phyloP scores from a whole-genome alignment of 2,329 filamentous ascomycete genomes.

The Scortechinia acanthostroma region DNA sequence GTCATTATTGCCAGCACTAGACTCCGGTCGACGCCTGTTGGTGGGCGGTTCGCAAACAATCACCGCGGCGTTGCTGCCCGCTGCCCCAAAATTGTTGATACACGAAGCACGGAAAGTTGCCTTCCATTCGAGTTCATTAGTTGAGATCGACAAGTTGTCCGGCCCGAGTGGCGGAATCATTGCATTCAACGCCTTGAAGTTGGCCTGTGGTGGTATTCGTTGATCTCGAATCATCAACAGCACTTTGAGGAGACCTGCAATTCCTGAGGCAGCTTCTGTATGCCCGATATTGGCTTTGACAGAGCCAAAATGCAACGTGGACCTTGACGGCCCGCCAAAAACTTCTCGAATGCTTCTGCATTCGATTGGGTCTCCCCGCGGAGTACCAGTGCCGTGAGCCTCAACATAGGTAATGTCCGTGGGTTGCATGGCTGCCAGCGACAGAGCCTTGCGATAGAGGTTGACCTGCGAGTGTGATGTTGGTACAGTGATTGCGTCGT shows the following conservation, averaged over 20 bases:
- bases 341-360: slow-evolving; percentile 49
- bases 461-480: background rate
- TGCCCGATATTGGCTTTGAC: slow-evolving; percentile 15
- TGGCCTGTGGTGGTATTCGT: slow-evolving; percentile 11
- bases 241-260: slow-evolving; percentile 13
- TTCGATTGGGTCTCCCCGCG: slow-evolving; percentile 56
- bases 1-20: no score
- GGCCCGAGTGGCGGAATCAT: slow-evolving; percentile 2
- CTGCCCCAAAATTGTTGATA: slow-evolving; percentile 26
- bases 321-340: slow-evolving; percentile 37
- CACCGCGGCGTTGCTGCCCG: slow-evolving; percentile 10
- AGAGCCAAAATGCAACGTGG: slow-evolving; percentile 22
- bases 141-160: slow-evolving; percentile 4
- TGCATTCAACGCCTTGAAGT: slow-evolving; percentile 16
- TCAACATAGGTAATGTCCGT: background rate
- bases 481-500: background rate
- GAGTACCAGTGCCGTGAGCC: slow-evolving; percentile 27
- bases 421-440: background rate
- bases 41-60: no score
- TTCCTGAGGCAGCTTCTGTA: slow-evolving; percentile 14
- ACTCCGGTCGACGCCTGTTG: no score
- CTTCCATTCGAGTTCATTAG: background rate
- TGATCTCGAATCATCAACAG: slow-evolving; percentile 13
- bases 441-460: background rate
- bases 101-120: slow-evolving; percentile 11